A percentile compares a stretch with the other conserved stretches of the same genome.
Evolutionary conservation across 2,329 filamentous ascomycete species (phyloP).

Genomic region (Rutstroemia sp.): DNA sequence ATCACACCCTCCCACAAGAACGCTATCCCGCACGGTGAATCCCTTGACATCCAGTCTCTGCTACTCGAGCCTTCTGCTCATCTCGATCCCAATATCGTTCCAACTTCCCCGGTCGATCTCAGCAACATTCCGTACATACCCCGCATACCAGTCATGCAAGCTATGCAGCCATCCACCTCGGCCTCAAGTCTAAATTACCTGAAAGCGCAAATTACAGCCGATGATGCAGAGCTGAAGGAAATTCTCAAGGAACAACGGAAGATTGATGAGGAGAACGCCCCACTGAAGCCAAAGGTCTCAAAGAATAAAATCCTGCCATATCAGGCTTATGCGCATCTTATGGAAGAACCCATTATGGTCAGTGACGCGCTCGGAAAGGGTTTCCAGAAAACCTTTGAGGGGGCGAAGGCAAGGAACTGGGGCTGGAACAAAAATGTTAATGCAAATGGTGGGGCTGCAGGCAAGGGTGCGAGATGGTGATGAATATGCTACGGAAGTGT

Average conservation of each 20-base stretch:
- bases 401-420: conserved; percentile 3
- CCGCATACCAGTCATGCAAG: conserved; percentile 72
- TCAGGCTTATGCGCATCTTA: conserved; percentile 3
- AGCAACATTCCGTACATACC: conserved; percentile 60
- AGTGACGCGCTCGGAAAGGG: not conserved
- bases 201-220: conserved; percentile 72
- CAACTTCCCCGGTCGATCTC: conserved; percentile 39
- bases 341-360: conserved; percentile 10
- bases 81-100: conserved; percentile 58
- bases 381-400: conserved; percentile 4
- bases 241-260: conserved; percentile 52
- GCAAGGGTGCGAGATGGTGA: not conserved
- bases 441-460: not conserved
- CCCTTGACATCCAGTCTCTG: conserved; percentile 72
- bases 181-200: conserved; percentile 51
- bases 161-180: conserved; percentile 40
- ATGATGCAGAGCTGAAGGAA: conserved; percentile 65
- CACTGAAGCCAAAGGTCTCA: conserved; percentile 32
- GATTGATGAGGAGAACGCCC: conserved; percentile 33
- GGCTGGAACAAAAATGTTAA: not conserved
- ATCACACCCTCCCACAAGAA: conserved; percentile 78
- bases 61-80: conserved; percentile 61
- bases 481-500: not conserved
- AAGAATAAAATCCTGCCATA: not conserved
- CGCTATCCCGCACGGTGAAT: conserved; percentile 78